Percentiles rank a stretch among this genome's conserved stretches.
Evolutionary conservation across 2,329 filamentous ascomycete species (phyloP).

Genomic region (Claviceps pazoutovae): DNA sequence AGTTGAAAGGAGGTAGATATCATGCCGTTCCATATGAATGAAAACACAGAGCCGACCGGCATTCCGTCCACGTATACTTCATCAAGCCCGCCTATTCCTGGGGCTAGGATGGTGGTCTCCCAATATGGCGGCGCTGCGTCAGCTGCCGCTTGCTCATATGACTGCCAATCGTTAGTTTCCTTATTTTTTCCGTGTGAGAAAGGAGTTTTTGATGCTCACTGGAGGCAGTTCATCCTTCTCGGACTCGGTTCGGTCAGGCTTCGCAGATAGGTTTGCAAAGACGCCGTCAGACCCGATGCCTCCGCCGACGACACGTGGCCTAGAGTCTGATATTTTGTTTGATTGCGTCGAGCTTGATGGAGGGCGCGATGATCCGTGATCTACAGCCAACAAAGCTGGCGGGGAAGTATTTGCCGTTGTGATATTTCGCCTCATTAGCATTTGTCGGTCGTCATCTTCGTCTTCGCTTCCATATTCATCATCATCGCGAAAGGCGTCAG

Average conservation of each 20-base stretch:
- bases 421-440: slow-evolving; percentile 60
- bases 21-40: slow-evolving; percentile 85
- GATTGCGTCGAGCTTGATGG: slow-evolving; percentile 12
- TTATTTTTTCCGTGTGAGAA: slow-evolving; percentile 7
- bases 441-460: slow-evolving; percentile 65
- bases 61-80: slow-evolving; percentile 96
- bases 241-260: slow-evolving; percentile 68
- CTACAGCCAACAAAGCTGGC: slow-evolving; percentile 2
- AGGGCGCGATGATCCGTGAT: neutral
- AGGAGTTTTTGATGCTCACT: slow-evolving; percentile 40
- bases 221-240: slow-evolving; percentile 82
- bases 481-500: slow-evolving; percentile 88
- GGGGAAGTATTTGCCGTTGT: slow-evolving; percentile 12
- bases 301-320: slow-evolving; percentile 47
- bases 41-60: slow-evolving; percentile 77
- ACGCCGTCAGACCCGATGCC: slow-evolving; percentile 83
- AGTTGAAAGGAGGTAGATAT: slow-evolving; percentile 96
- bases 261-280: slow-evolving; percentile 86
- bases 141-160: slow-evolving; percentile 94
- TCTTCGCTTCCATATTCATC: slow-evolving; percentile 65
- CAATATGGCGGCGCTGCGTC: slow-evolving; percentile 95
- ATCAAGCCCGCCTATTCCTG: slow-evolving; percentile 75
- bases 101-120: slow-evolving; percentile 95
- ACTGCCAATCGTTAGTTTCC: slow-evolving; percentile 38
- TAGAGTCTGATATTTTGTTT: slow-evolving; percentile 22